These are phyloP conservation scores for Volutella citrinella DNA, from an alignment of 2,329 filamentous ascomycete genomes.

Conservation along the genomic window DNA sequence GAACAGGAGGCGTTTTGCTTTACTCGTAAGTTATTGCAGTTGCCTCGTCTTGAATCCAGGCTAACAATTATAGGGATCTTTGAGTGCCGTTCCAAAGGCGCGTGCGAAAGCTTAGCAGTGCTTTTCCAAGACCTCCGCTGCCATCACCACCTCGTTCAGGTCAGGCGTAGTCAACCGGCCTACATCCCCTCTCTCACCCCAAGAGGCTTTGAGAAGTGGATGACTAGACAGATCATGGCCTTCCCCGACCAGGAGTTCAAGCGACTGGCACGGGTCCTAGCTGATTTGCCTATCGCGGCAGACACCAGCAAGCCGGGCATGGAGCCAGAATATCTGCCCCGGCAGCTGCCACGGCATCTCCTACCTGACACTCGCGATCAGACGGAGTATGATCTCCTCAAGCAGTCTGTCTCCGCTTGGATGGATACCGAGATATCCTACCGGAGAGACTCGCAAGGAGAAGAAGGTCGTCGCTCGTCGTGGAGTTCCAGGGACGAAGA, in stretches of 20 bases:
- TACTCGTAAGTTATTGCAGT: slow-evolving; percentile 45
- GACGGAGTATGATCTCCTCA: no score
- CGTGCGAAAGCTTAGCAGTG: slow-evolving; percentile 32
- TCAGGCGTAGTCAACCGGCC: slow-evolving; percentile 47
- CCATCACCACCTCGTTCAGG: slow-evolving; percentile 65
- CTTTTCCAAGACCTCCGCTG: slow-evolving; percentile 54
- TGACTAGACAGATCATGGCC: slow-evolving; percentile 68
- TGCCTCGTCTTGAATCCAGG: background rate
- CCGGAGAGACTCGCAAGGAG: no score
- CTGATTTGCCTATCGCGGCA: slow-evolving; percentile 64
- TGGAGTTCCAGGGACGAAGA: no score
- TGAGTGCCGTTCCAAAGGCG: slow-evolving; percentile 31
- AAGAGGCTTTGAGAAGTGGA: slow-evolving; percentile 68
- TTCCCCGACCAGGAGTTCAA: slow-evolving; percentile 73
- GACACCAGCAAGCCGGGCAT: no score
- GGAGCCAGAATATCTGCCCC: slow-evolving; percentile 71
- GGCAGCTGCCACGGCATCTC: slow-evolving; percentile 70
- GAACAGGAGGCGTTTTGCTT: slow-evolving; percentile 67
- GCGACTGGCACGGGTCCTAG: slow-evolving; percentile 65
- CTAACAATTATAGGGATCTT: slow-evolving; percentile 46
- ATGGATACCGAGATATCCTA: no score
- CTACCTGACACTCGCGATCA: no score
- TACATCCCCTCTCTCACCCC: slow-evolving; percentile 64
- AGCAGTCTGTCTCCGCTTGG: no score
- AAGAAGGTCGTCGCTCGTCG: no score